Evolutionary conservation across 108 stramenopile genomes (phyloP).

Genomic region (Asterionellopsis glacialis): DNA sequence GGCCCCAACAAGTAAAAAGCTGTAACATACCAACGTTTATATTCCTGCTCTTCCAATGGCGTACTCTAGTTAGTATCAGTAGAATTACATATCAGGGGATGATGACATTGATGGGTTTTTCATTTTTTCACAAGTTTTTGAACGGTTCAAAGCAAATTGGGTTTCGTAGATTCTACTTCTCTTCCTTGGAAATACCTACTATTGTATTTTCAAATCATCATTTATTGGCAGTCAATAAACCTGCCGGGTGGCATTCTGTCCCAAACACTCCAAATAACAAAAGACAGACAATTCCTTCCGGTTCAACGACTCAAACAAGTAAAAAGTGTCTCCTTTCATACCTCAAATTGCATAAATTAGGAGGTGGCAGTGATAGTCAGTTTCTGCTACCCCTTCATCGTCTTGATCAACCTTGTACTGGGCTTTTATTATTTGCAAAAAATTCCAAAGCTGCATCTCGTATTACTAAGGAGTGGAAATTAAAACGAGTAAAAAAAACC

Average conservation of each 20-base stretch:
- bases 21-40: no score
- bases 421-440: conserved; percentile 70
- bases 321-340: conserved; percentile 63
- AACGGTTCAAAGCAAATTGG: no score
- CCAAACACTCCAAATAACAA: conserved; percentile 30
- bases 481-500: conserved; percentile 44
- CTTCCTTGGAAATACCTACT: conserved; percentile 10
- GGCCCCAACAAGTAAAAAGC: no score
- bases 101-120: no score
- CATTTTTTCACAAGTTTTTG: no score
- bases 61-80: no score
- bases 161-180: no score
- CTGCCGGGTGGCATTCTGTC: conserved; percentile 81
- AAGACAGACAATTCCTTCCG: neutral
- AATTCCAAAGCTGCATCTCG: conserved; percentile 75
- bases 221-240: conserved; percentile 76
- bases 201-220: conserved; percentile 77
- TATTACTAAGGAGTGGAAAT: conserved; percentile 60
- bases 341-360: conserved; percentile 44
- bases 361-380: conserved; percentile 62
- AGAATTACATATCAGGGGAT: no score
- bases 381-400: conserved; percentile 77
- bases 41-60: no score
- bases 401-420: conserved; percentile 84
- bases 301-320: neutral